Evolutionary conservation across 768 basidiomycete genomes (phyloP), one percentile per base, ranked within the genome.

Genomic region (Boletellus sp.): DNA sequence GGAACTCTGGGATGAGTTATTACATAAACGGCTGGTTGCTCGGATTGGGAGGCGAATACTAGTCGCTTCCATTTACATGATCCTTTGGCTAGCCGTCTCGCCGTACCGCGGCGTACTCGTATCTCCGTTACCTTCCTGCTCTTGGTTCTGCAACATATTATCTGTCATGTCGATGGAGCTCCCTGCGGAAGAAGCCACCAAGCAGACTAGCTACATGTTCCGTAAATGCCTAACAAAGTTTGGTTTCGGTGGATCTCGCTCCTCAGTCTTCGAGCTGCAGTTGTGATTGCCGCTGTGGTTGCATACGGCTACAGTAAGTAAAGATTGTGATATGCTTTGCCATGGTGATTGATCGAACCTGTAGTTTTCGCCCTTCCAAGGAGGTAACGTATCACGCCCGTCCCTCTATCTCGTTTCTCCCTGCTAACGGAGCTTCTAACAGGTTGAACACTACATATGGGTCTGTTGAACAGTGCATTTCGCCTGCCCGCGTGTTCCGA

Each of bases 361-460:
- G 17, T 8, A 57, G 57, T 48, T 13, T 48, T 59, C 34, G 45
- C 26, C 2, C 19, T 58, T 44, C 3, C 52, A 5, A 37, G 15
- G 57, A 58, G 49, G 57, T 47, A 28, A 11, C 8, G 23, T 33
- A 26, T 19, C 43, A 19, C 15, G 7, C n/a, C 3, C 6, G 6
- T 6, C 3, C 8, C 17, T 22, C 10, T n/a, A 8, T 16, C 20
- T 12, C 22, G 6, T 44, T 23, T 10, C 11, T 23, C 28, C 11
- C 28, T 38, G 46, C 46, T 47, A 10, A 47, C 38, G 10, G 6
- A 4, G 4, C 38, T 4, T 4, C 6, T 28, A 10, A 20, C 5
- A 58, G 57, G 17, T 59, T 31, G 40, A 55, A 43, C n/a, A n/a
- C n/a, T 43, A 55, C 11, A 6, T 58, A 26, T 58, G 57, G 57